These are phyloP conservation scores for Gaultheria prostrata DNA, from an alignment of 148 eudicot species.

Conservation along the genomic window DNA sequence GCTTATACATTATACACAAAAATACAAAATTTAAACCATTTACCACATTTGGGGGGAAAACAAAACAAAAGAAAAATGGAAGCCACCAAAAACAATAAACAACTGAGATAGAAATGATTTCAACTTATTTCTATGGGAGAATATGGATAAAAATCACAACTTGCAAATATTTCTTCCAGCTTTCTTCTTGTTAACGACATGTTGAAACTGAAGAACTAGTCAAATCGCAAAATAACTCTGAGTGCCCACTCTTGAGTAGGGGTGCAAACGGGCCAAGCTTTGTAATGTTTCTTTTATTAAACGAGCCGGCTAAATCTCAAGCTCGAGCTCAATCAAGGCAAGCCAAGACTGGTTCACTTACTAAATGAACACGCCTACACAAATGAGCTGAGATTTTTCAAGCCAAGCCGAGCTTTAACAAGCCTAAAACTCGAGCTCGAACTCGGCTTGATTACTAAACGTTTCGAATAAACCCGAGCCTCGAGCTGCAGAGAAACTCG, in stretches of 20 bases:
- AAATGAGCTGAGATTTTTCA: too few relatives aligned
- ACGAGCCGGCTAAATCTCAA: too few relatives aligned
- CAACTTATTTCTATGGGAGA: background rate
- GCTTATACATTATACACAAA: background rate
- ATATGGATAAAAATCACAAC: background rate
- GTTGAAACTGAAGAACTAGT: background rate
- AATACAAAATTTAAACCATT: background rate
- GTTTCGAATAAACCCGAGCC: too few relatives aligned
- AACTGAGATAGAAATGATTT: background rate
- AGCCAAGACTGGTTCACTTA: too few relatives aligned
- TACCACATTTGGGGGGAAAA: background rate
- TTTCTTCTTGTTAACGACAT: background rate
- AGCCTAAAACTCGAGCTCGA: too few relatives aligned
- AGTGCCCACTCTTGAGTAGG: background rate
- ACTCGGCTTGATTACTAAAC: too few relatives aligned
- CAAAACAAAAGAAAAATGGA: background rate
- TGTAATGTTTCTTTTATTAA: too few relatives aligned
- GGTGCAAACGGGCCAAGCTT: too few relatives aligned
- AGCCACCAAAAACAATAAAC: background rate
- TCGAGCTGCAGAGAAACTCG: too few relatives aligned
- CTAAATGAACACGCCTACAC: too few relatives aligned
- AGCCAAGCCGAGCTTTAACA: too few relatives aligned
- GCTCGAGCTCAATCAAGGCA: too few relatives aligned
- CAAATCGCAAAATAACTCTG: background rate
- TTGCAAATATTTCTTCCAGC: background rate